phyloP scores from a whole-genome alignment of 2,329 filamentous ascomycete species.

The Calonectria pseudoreteaudii region DNA sequence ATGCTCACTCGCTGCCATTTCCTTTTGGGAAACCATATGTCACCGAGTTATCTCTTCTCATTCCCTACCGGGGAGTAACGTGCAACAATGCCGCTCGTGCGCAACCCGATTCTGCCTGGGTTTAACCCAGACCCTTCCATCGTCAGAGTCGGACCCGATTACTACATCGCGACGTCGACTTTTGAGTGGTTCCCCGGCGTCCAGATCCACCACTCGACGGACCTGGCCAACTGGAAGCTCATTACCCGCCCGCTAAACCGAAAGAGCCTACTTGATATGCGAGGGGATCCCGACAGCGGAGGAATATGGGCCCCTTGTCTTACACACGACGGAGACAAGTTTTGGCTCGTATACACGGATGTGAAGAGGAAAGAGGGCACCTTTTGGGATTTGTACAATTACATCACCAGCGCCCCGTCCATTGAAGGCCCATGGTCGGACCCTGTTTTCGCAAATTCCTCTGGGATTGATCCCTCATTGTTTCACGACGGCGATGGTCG shows the following conservation, averaged over 20 bases:
- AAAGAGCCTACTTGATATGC: constrained; percentile 66
- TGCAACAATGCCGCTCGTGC: constrained; percentile 57
- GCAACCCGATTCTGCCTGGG: constrained; percentile 68
- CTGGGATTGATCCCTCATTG: constrained; percentile 71
- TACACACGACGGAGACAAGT: constrained; percentile 68
- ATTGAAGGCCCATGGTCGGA: constrained; percentile 73
- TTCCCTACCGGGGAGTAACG: background rate
- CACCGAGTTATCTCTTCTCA: background rate
- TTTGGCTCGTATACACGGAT: constrained; percentile 75
- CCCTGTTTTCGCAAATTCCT: constrained; percentile 69
- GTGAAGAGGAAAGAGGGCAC: constrained; percentile 75
- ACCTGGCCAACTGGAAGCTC: constrained; percentile 65
- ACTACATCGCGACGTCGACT: constrained; percentile 67
- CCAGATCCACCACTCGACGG: constrained; percentile 65
- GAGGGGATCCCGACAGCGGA: constrained; percentile 70
- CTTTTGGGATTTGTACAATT: constrained; percentile 74
- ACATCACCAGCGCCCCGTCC: constrained; percentile 65
- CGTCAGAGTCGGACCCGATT: constrained; percentile 62
- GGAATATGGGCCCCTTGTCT: constrained; percentile 75
- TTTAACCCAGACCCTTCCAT: constrained; percentile 69
- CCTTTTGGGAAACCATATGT: constrained; percentile 8
- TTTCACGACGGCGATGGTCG: constrained; percentile 68
- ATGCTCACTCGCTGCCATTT: background rate
- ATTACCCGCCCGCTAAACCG: constrained; percentile 60
- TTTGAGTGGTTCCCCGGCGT: constrained; percentile 69